Evolutionary conservation across 2,329 filamentous ascomycete species (phyloP), one percentile per base, ranked within the genome.

Genomic region (Fusarium albosuccineum): DNA sequence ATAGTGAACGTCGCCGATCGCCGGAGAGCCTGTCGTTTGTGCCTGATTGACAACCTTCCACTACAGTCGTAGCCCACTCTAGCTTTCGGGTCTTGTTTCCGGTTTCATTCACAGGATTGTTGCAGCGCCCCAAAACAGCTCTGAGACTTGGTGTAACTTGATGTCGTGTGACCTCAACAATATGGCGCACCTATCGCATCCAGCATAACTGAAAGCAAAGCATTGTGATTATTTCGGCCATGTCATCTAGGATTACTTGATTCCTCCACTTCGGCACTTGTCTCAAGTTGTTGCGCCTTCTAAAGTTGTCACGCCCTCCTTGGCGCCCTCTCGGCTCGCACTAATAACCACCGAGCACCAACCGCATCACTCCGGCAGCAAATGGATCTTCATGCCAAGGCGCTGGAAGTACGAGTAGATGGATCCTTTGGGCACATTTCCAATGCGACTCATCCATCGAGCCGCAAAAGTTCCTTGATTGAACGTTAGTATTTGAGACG

Each of bases 371-470:
- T 3, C 14, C 14, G 1, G 27, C 27, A 30, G 16, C 53, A 60
- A 55, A 2, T 34, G 45, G 57, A 60, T 57, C 46, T 46, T 64
- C 68, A 71, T 71, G 1, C 70, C 61, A 26, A 74, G 5, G 1
- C 65, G 41, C 63, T 74, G 72, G 2, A 74, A 50, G 13, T 57
- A 72, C 0, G 72, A 44, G 6, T 74, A 74, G 1, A 74, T 27
- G 0, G 68, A 68, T 0, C 60, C 64, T 27, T 64, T 70, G 2
- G 63, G 39, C 1, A 73, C 66, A 4, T 57, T 16, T 8, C 57
- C 70, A 48, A 73, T 67, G 8, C 40, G 37, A 4, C 63, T 63
- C 72, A 74, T 74, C 70, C 70, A 73, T 10, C 65, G 40, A 1
- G 72, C 66, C 1, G 71, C 70, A 40, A 74, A 70, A 1, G 66